These are phyloP conservation scores for Cyclotella baltica DNA, from an alignment of 108 stramenopile species.

Conservation along the genomic window DNA sequence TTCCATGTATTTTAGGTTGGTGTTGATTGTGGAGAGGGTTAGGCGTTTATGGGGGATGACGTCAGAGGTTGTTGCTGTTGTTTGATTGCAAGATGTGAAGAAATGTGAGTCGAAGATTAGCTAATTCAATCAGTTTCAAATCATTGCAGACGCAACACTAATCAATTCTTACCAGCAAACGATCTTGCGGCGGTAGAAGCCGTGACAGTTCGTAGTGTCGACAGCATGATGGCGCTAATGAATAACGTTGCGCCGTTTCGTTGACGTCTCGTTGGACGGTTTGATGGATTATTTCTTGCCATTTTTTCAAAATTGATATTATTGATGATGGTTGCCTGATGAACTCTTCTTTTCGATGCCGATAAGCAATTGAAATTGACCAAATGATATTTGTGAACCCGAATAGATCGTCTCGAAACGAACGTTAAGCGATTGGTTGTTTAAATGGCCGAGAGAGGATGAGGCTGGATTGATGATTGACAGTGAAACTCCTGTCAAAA, in stretches of 20 bases:
- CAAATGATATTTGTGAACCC: no score
- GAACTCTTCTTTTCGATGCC: no score
- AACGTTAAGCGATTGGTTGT: no score
- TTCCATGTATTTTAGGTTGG: conserved; percentile 77
- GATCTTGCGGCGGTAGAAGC: conserved; percentile 7
- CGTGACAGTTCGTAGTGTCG: background rate
- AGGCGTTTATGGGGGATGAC: conserved; percentile 50
- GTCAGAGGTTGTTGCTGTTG: background rate
- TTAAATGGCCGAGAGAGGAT: no score
- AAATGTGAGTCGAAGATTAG: background rate
- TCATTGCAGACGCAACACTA: background rate
- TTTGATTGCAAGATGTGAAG: background rate
- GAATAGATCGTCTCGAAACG: no score
- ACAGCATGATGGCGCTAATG: conserved; percentile 5
- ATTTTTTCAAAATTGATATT: no score
- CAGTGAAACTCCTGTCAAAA: no score
- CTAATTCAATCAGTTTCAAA: background rate
- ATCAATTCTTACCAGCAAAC: background rate
- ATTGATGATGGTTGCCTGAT: no score
- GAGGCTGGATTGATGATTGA: no score
- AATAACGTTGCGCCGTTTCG: background rate
- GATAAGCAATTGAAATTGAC: no score
- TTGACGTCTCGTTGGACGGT: background rate
- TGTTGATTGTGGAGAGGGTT: conserved; percentile 69
- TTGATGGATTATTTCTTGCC: conserved; percentile 11